Evolutionary conservation across 163 green algal species (phyloP), one percentile per base, ranked within the genome.

Genomic region (Scenedesmus sp.): DNA sequence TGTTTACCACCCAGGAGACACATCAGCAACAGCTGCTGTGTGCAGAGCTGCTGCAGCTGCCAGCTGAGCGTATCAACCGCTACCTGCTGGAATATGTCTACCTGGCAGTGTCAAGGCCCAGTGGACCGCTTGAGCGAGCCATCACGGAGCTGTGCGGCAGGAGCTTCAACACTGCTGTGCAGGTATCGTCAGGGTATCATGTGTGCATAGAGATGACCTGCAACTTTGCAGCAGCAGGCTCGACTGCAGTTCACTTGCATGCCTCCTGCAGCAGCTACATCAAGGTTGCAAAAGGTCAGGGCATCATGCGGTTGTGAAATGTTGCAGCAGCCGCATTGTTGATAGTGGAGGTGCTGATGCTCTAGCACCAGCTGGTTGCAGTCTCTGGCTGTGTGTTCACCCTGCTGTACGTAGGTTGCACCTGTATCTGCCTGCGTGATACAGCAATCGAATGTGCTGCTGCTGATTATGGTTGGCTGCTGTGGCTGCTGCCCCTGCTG

Each of bases 61-160:
- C 96, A 16, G 96, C 99, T 91, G 59, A 87, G 13, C 93, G 93
- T 1, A 86, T 99, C 16, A 97, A 99, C 85, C 91, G 87, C 16
- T 98, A 98, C 88, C 95, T 99, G 80, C 95, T 99, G 30, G 97
- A 99, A 94, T 94, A 99, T 7, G 96, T 96, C 26, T 97, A 98
- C 89, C 90, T 99, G 42, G 95, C 96, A 51, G 94, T 98, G 16
- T 92, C 88, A n/a, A 92, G 94, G 83, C 96, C 95, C 0, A 93
- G 93, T 83, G 90, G 86, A 3, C 88, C 93, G 5, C 93, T 99
- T 73, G 97, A 99, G 89, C 93, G 94, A 33, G 96, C 97, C 5
- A 91, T 99, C 2, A 86, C 97, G 0, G 94, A 97, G 76, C 93
- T 99, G 0, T 99, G 97, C 70, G 89, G 92, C 24, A 94, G 95